phyloP scores from a whole-genome alignment of 202 grass and related monocot genomes.

The Zizania palustris region DNA sequence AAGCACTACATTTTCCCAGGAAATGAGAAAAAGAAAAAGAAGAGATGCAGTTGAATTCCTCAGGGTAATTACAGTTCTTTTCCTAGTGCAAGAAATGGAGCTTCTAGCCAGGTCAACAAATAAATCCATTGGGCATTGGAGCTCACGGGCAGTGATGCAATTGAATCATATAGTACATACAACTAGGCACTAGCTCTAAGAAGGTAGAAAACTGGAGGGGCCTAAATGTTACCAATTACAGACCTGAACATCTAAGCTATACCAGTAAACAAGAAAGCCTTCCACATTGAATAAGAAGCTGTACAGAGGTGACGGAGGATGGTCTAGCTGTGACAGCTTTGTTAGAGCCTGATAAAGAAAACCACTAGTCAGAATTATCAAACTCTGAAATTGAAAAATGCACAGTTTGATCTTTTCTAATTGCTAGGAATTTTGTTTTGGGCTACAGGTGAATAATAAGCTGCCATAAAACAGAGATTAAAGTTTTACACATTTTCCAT shows the following conservation, averaged over 20 bases:
- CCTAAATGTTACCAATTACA: constrained; percentile 15
- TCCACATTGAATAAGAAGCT: constrained; percentile 37
- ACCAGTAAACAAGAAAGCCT: constrained; percentile 27
- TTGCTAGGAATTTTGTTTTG: constrained; percentile 6
- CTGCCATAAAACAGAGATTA: neutral
- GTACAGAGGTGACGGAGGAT: constrained; percentile 49
- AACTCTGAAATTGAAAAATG: constrained; percentile 21
- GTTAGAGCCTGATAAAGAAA: constrained; percentile 43
- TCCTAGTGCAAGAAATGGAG: neutral
- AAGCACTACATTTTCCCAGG: neutral
- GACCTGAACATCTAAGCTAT: constrained; percentile 41
- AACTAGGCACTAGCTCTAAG: constrained; percentile 43
- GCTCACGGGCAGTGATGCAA: constrained; percentile 23
- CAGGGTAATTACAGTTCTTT: no score
- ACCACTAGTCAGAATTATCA: constrained; percentile 30
- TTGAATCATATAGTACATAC: constrained; percentile 40
- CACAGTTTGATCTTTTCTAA: neutral
- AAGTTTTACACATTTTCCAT: neutral
- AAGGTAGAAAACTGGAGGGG: constrained; percentile 22
- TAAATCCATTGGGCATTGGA: constrained; percentile 24
- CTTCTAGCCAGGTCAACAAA: constrained; percentile 34
- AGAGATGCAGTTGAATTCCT: no score
- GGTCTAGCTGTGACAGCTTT: constrained; percentile 12
- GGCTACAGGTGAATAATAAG: neutral
- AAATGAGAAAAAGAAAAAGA: neutral